A percentile compares a stretch with the other conserved stretches of the same genome.
phyloP scores from a whole-genome alignment of 2,329 filamentous ascomycete species.

The Calonectria pseudoturangicola region DNA sequence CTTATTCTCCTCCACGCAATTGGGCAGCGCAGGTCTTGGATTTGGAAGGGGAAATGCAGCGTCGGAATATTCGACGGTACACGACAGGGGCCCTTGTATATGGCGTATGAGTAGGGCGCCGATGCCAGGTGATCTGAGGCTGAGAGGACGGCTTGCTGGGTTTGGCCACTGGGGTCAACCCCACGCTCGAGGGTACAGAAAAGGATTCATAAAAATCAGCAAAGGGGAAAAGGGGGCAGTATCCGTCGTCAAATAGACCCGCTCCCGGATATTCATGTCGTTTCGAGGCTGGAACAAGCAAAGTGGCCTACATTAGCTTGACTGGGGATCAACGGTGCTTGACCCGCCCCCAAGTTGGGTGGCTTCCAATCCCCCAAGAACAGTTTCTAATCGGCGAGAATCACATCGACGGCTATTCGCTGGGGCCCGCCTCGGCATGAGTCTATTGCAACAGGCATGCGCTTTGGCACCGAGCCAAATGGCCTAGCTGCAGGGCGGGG shows the following conservation, averaged over 20 bases:
- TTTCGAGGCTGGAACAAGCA: constrained; percentile 29
- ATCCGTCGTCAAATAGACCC: constrained; percentile 9
- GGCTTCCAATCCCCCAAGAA: constrained; percentile 11
- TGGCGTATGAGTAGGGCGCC: constrained; percentile 1
- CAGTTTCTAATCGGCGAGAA: constrained; percentile 33
- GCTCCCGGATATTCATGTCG: constrained; percentile 14
- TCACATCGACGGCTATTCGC: constrained; percentile 24
- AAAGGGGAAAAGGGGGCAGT: neutral
- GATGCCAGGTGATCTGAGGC: constrained; percentile 26
- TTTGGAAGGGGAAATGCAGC: constrained; percentile 12
- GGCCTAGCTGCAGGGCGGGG: constrained; percentile 29
- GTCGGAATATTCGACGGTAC: constrained; percentile 28
- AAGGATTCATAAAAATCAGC: neutral
- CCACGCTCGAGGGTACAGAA: constrained; percentile 11
- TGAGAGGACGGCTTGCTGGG: constrained; percentile 7
- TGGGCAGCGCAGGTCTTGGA: constrained; percentile 20
- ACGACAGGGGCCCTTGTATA: constrained; percentile 14
- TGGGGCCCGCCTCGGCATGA: constrained; percentile 6
- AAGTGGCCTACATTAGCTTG: constrained; percentile 27
- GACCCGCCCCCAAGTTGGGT: constrained; percentile 36
- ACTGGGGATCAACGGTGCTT: constrained; percentile 31
- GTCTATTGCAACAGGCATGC: constrained; percentile 4
- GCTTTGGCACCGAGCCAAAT: constrained; percentile 16
- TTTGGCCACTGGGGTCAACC: constrained; percentile 12
- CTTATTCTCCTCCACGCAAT: constrained; percentile 13